Percentiles rank a stretch among this genome's conserved stretches.
These are phyloP conservation scores for Metschnikowia gelsemii DNA, from an alignment of 805 yeast species.

Conservation along the genomic window DNA sequence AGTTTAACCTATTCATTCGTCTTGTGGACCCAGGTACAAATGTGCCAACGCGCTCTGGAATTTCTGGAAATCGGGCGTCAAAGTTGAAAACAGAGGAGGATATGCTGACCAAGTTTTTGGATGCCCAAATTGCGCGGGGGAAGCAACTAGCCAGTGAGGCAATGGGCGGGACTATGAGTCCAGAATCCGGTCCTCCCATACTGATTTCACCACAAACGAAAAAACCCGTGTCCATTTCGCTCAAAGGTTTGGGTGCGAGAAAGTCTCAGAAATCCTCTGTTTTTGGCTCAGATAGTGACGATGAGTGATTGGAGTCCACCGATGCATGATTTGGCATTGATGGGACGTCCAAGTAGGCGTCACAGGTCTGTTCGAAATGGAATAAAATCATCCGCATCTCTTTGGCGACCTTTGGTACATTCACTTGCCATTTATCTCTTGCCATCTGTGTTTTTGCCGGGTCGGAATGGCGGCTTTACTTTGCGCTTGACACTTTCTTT, in stretches of 20 bases:
- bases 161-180: too few species aligned
- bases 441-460: too few species aligned
- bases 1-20: conserved; percentile 35
- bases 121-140: conserved; percentile 18
- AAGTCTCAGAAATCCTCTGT: conserved; percentile 5
- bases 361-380: too few species aligned
- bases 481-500: too few species aligned
- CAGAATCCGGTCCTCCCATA: too few species aligned
- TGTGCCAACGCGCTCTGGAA: too few species aligned
- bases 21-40: conserved; percentile 24
- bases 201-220: not conserved
- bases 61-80: not conserved
- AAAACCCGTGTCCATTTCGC: conserved; percentile 14
- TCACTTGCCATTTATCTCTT: too few species aligned
- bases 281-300: conserved; percentile 12
- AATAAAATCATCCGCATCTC: too few species aligned
- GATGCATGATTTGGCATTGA: not conserved
- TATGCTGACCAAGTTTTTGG: conserved; percentile 14
- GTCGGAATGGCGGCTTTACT: too few species aligned
- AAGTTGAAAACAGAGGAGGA: conserved; percentile 20
- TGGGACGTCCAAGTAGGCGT: too few species aligned
- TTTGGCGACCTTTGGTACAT: too few species aligned
- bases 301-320: too few species aligned
- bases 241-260: conserved; percentile 15
- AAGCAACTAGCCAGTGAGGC: conserved; percentile 4